These are phyloP conservation scores for Lactarius evosmus DNA, from an alignment of 768 basidiomycete genomes.

Conservation along the genomic window DNA sequence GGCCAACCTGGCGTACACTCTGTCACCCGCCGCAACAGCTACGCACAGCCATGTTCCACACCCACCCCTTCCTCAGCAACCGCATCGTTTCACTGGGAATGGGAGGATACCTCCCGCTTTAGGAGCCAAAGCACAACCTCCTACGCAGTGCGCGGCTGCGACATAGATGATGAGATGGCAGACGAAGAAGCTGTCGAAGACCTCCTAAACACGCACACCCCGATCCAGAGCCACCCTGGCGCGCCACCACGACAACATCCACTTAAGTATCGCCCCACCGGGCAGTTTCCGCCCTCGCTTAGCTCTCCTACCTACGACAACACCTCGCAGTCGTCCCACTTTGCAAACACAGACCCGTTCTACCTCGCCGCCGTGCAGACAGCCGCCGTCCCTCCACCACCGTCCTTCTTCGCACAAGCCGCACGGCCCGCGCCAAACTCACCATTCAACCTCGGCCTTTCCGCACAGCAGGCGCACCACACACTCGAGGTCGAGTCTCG, in stretches of 20 bases:
- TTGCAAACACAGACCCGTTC: slow-evolving; percentile 50
- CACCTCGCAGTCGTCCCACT: slow-evolving; percentile 31
- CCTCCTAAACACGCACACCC: slow-evolving; percentile 39
- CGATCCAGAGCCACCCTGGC: slow-evolving; percentile 18
- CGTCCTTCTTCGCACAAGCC: slow-evolving; percentile 26
- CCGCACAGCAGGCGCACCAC: slow-evolving; percentile 23
- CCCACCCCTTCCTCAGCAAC: slow-evolving; percentile 38
- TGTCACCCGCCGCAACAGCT: slow-evolving; percentile 35
- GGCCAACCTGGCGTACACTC: slow-evolving; percentile 26
- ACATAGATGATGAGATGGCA: slow-evolving; percentile 40
- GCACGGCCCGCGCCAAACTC: slow-evolving; percentile 22
- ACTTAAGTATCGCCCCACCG: slow-evolving; percentile 21
- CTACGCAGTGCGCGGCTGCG: slow-evolving; percentile 24
- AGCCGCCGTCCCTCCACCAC: slow-evolving; percentile 1
- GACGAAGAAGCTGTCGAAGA: slow-evolving; percentile 47
- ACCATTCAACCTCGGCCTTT: slow-evolving; percentile 22
- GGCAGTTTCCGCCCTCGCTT: slow-evolving; percentile 20
- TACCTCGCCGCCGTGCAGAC: slow-evolving; percentile 45
- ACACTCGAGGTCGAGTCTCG: slow-evolving; percentile 23
- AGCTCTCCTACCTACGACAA: slow-evolving; percentile 13
- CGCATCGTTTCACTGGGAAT: slow-evolving; percentile 32
- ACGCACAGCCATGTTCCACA: slow-evolving; percentile 41
- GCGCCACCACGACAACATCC: slow-evolving; percentile 14
- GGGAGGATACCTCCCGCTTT: slow-evolving; percentile 30
- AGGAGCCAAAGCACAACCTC: slow-evolving; percentile 8